Evolutionary conservation across 139 green algal genomes (phyloP).

Genomic region (Zygnema circumcarinatum): DNA sequence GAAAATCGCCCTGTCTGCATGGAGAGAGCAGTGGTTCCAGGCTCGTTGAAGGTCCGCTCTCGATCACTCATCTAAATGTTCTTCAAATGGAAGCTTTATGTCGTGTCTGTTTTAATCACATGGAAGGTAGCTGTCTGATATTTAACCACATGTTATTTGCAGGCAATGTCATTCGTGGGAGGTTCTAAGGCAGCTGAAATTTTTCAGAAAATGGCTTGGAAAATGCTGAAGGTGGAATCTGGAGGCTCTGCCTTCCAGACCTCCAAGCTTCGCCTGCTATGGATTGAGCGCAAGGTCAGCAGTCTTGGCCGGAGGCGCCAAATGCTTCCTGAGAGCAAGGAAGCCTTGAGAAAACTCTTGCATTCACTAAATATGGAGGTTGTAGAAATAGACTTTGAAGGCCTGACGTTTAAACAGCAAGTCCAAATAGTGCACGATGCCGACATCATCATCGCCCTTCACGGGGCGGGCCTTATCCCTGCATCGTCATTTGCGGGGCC

Average conservation of each 20-base stretch:
- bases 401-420: constrained; percentile 32
- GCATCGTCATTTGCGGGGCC: not conserved
- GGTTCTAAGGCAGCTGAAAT: not conserved
- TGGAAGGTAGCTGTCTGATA: too few species aligned
- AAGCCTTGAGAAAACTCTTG: not conserved
- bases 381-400: not conserved
- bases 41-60: constrained; percentile 14
- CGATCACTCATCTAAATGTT: too few species aligned
- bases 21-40: not conserved
- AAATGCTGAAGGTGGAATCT: not conserved
- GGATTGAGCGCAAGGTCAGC: not conserved
- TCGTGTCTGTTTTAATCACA: too few species aligned
- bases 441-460: constrained; percentile 42
- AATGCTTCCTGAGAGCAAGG: not conserved
- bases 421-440: constrained; percentile 4
- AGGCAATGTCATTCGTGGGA: constrained; percentile 6
- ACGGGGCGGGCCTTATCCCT: constrained; percentile 1
- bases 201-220: constrained; percentile 6
- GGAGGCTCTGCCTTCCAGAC: not conserved
- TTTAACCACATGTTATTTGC: too few species aligned
- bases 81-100: too few species aligned
- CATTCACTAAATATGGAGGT: not conserved
- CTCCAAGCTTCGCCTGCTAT: constrained; percentile 27
- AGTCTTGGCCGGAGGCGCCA: not conserved
- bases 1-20: constrained; percentile 13